phyloP scores from a whole-genome alignment of 768 basidiomycete species.

The Trametes maxima region DNA sequence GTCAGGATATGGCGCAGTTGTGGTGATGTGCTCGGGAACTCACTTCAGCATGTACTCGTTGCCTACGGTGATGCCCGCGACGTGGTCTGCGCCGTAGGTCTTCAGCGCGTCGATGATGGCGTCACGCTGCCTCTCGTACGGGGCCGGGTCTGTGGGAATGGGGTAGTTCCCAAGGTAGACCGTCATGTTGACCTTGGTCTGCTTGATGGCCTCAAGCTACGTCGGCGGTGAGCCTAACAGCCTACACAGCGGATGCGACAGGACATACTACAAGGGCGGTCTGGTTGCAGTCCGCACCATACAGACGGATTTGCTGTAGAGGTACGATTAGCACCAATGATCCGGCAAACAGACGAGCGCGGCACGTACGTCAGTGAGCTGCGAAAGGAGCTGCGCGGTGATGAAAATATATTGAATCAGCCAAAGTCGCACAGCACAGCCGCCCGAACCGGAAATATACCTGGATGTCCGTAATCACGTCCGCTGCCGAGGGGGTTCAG shows the following conservation, averaged over 20 bases:
- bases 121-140: slow-evolving; percentile 75
- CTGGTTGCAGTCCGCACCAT: slow-evolving; percentile 88
- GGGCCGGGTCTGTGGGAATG: slow-evolving; percentile 60
- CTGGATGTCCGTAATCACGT: slow-evolving; percentile 74
- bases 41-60: slow-evolving; percentile 89
- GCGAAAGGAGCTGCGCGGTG: slow-evolving; percentile 67
- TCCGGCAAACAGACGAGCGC: background rate
- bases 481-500: slow-evolving; percentile 34
- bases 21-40: slow-evolving; percentile 24
- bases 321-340: slow-evolving; percentile 3
- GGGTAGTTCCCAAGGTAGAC: slow-evolving; percentile 80
- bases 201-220: slow-evolving; percentile 84
- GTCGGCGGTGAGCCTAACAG: background rate
- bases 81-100: slow-evolving; percentile 74
- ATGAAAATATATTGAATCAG: slow-evolving; percentile 22
- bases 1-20: too few species aligned
- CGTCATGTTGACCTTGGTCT: slow-evolving; percentile 84
- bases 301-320: slow-evolving; percentile 69
- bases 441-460: slow-evolving; percentile 34
- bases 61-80: slow-evolving; percentile 86
- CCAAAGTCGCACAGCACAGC: background rate
- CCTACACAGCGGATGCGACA: background rate
- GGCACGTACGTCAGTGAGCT: slow-evolving; percentile 62
- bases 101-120: slow-evolving; percentile 67
- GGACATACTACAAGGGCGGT: slow-evolving; percentile 66